Evolutionary conservation across 2,329 filamentous ascomycete genomes (phyloP).

Genomic region (Penicillium thymicola): DNA sequence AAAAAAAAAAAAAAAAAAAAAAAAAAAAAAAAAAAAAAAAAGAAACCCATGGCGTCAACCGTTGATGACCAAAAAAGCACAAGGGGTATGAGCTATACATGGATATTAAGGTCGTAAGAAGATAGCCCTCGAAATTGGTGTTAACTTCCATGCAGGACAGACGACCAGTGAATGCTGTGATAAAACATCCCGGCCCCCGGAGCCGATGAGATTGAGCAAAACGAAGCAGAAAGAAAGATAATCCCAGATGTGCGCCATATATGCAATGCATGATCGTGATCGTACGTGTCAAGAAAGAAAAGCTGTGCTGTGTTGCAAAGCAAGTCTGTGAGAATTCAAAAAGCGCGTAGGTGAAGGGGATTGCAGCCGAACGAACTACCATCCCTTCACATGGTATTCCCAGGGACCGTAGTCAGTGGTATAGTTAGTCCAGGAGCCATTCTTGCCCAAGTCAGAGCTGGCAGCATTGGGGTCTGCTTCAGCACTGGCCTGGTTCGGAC

Average conservation of each 20-base stretch:
- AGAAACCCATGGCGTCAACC: too few species aligned
- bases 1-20: too few species aligned
- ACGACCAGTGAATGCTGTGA: slow-evolving; percentile 33
- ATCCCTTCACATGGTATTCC: slow-evolving; percentile 82
- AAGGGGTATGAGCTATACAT: slow-evolving; percentile 32
- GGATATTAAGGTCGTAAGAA: slow-evolving; percentile 29
- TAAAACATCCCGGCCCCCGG: slow-evolving; percentile 14
- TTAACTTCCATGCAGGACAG: slow-evolving; percentile 25
- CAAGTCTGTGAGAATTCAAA: background rate
- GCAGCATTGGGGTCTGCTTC: slow-evolving; percentile 16
- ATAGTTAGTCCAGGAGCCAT: slow-evolving; percentile 79
- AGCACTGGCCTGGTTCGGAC: slow-evolving; percentile 21
- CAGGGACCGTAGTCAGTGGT: slow-evolving; percentile 72
- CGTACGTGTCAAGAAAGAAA: slow-evolving; percentile 30
- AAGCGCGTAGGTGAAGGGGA: background rate
- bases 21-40: too few species aligned
- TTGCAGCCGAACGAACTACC: slow-evolving; percentile 51
- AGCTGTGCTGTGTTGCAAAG: slow-evolving; percentile 13
- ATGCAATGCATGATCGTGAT: slow-evolving; percentile 42
- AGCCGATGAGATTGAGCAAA: slow-evolving; percentile 15
- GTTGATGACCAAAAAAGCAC: slow-evolving; percentile 13
- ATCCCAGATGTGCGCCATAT: slow-evolving; percentile 35
- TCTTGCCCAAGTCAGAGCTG: slow-evolving; percentile 55
- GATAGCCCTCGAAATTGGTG: slow-evolving; percentile 14
- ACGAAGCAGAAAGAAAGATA: slow-evolving; percentile 20